Base-by-base conservation (phyloP, 192 early-diverging fungal species). In the Linnemannia hyalina region DNA sequence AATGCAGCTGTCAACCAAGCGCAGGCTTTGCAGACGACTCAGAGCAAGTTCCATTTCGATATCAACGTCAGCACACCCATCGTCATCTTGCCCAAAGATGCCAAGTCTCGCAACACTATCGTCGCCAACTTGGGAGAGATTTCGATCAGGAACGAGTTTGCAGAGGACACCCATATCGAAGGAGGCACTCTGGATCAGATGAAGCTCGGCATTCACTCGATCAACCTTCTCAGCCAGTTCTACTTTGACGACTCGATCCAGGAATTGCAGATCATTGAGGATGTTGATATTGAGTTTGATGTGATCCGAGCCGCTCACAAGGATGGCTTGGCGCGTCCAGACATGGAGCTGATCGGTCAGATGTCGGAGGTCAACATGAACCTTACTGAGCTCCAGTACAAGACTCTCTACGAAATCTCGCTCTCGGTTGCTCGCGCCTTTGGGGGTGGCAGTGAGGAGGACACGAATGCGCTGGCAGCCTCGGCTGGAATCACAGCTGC, bases 61-160 rank as follows among this genome's bases (percentile, higher is more conserved):
- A 88, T 99, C 35, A 85, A 92, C 11, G 94, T 99, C 88, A 91
- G 93, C 10, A 93, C 97, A 6, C 98, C 98, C 0, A 94, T 98
- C 63, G 91, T 99, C 26, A 92, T 93, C 1, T 95, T 98, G 73
- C 97, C 97, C 1, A 91, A 89, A 44, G 86, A 91, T 36, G 82
- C 88, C 9, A 91, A 89, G 55, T 88, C 88, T 52, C 89, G 79
- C 23, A 95, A 97, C 77, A 80, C 91, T n/a, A 84, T 99, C 23
- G 91, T 94, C 20, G 91, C 93, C 81, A 94, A 97, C 88, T 90
- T 97, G 6, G 98, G 98, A 81, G 93, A 95, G 81, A 95, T 99
- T 26, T 94, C 95, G 8, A 95, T 97, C 1, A 90, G 88, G 22
- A 98, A 98, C 87, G 87, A 91, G 68, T 98, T 97, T 80, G 87